Evolutionary conservation across 2,329 filamentous ascomycete genomes (phyloP), one percentile per base, ranked within the genome.

Genomic region (Paracorniculantispora psalliotae): DNA sequence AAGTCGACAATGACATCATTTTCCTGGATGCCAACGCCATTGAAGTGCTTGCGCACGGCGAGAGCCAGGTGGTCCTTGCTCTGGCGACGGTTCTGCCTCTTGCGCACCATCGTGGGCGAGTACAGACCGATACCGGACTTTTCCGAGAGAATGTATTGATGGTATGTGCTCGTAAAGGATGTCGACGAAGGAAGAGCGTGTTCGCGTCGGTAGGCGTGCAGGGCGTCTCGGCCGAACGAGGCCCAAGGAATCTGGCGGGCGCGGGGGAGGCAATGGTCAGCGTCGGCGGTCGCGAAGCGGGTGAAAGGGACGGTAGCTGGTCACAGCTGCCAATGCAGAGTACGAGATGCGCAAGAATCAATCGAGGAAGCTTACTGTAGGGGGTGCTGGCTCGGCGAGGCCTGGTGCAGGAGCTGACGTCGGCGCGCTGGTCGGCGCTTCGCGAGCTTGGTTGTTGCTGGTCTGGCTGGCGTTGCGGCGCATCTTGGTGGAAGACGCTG

Each of bases 1-100:
- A 91, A 85, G 63, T 90, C 88, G 59, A 92, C 88, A 59, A 94
- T 88, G 64, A 92, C 87, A 66, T 94, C 90, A 69, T 87, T 91
- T 76, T 96, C 91, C 63, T 86, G 87, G 43, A 93, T 84, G 17
- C 88, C 88, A 64, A 90, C 80, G 35, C 84, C 85, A 69, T 94
- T 94, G 76, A 94, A 94, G 73, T 94, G 89, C 71, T 91, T 92
- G 63, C 90, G 81, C 51, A 92, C 88, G 1, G 84, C 81, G 64
- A 85, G 80, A 9, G 88, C 88, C 57, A 96, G 77, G 64, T 89
- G 82, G 39, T 91, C 86, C 69, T 89, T 89, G 67, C 82, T 83
- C 69, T 92, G 86, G 57, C 88, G 80, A 55, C 86, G 77, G 67
- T 85, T 80, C 49, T 84, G 78, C 64, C 83, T 84, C 65, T 80